A percentile compares a stretch with the other conserved stretches of the same genome.
phyloP scores from a whole-genome alignment of 345 rosid genomes.

The Odontarrhena argentea region DNA sequence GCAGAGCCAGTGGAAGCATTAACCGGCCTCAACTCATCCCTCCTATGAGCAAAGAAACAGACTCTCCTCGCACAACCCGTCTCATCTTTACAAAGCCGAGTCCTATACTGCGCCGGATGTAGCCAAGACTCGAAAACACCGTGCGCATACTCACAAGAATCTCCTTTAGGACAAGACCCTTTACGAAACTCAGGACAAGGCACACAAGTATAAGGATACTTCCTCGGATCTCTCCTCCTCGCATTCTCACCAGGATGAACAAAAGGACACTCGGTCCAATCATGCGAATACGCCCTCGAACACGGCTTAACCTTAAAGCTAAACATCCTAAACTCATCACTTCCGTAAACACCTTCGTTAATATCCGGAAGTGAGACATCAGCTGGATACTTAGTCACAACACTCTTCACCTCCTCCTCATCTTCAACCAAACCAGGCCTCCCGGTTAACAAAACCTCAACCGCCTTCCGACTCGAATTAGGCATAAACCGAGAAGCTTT shows the following conservation, averaged over 20 bases:
- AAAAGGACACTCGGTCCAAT: constrained; percentile 98
- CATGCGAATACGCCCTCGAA: constrained; percentile 97
- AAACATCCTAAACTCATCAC: constrained; percentile 94
- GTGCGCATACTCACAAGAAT: constrained; percentile 91
- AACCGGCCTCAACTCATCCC: constrained; percentile 85
- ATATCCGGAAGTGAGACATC: constrained; percentile 90
- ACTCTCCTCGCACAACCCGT: constrained; percentile 85
- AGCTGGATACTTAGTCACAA: constrained; percentile 64
- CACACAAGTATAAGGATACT: constrained; percentile 91
- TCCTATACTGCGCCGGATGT: constrained; percentile 94
- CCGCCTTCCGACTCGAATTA: constrained; percentile 53
- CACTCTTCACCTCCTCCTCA: constrained; percentile 49
- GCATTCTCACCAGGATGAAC: constrained; percentile 99
- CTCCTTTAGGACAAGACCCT: constrained; percentile 88
- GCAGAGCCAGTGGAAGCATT: constrained; percentile 96
- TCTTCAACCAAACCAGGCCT: constrained; percentile 41
- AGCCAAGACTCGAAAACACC: constrained; percentile 99
- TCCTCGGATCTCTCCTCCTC: constrained; percentile 92
- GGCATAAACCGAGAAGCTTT: constrained; percentile 42
- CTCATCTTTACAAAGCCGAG: constrained; percentile 97
- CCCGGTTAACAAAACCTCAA: constrained; percentile 68
- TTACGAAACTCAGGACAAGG: constrained; percentile 98
- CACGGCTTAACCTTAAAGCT: constrained; percentile 95
- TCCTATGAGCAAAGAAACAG: constrained; percentile 95
- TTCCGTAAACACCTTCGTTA: constrained; percentile 76